Percentiles rank a stretch among this genome's conserved stretches.
These are phyloP conservation scores for Yamadazyma siamensis DNA, from an alignment of 1,139 yeast species.

Conservation along the genomic window DNA sequence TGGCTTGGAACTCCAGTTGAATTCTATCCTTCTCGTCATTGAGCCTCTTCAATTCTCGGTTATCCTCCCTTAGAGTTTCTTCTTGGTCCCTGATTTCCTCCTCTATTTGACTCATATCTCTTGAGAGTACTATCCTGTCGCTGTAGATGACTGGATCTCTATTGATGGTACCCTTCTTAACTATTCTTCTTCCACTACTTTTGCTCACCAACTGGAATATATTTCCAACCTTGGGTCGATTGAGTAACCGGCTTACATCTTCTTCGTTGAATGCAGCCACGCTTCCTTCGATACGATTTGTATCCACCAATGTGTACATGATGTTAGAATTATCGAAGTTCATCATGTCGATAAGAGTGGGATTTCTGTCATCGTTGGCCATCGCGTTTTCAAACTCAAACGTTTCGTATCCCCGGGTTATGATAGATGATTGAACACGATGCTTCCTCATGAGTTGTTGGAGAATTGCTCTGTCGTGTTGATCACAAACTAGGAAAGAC, in stretches of 20 bases:
- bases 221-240: constrained; percentile 26
- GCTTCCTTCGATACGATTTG: constrained; percentile 55
- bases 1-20: no score
- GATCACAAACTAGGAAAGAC: constrained; percentile 66
- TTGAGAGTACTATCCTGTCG: no score
- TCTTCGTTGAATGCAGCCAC: constrained; percentile 38
- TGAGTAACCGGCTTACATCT: constrained; percentile 17
- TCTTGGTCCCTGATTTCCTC: no score
- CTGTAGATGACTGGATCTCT: no score
- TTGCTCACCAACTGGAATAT: constrained; percentile 45
- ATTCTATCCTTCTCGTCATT: no score
- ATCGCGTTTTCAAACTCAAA: constrained; percentile 47
- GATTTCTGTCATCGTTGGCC: constrained; percentile 17
- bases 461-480: constrained; percentile 55
- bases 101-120: no score
- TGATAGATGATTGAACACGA: constrained; percentile 31
- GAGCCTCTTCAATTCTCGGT: no score
- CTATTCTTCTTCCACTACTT: constrained; percentile 42
- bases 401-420: constrained; percentile 53
- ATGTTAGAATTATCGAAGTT: constrained; percentile 53
- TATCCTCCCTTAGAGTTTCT: no score
- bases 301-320: constrained; percentile 64
- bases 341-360: constrained; percentile 60
- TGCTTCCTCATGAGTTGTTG: constrained; percentile 36
- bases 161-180: no score